phyloP scores from a whole-genome alignment of 1,139 yeast species.

The Pichia sp. region DNA sequence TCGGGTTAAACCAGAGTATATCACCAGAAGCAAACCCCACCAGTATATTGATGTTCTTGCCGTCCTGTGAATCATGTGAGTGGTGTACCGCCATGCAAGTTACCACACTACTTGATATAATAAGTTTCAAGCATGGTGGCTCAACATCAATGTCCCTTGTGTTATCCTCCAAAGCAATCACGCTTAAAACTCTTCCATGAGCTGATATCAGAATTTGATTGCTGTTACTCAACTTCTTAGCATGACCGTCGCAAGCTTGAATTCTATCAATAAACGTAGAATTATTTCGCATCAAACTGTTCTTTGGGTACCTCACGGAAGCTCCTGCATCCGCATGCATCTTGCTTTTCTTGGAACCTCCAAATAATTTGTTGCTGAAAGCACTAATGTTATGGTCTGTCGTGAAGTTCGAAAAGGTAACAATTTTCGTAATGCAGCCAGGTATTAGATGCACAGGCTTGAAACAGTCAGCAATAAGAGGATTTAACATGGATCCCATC shows the following conservation, averaged over 20 bases:
- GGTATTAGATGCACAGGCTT: conserved; percentile 47
- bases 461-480: conserved; percentile 47
- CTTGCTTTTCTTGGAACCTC: conserved; percentile 4
- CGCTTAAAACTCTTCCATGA: conserved; percentile 28
- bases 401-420: neutral
- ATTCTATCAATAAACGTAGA: conserved; percentile 26
- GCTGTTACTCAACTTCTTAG: conserved; percentile 20
- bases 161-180: conserved; percentile 21
- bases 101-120: conserved; percentile 20
- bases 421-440: conserved; percentile 35
- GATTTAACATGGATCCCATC: conserved; percentile 49
- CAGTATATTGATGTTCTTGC: conserved; percentile 37
- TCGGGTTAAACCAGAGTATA: conserved; percentile 47
- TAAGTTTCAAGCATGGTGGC: conserved; percentile 24
- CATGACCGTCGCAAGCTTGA: conserved; percentile 22
- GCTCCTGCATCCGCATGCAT: neutral
- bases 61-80: conserved; percentile 21
- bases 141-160: conserved; percentile 27
- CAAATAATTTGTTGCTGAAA: conserved; percentile 11
- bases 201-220: conserved; percentile 22
- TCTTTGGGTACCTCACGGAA: conserved; percentile 22
- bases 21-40: conserved; percentile 49
- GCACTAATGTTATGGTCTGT: conserved; percentile 1
- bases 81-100: conserved; percentile 22
- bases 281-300: conserved; percentile 22